Evolutionary conservation across 2,329 filamentous ascomycete genomes (phyloP).

Genomic region (Hypoxylon sp.): DNA sequence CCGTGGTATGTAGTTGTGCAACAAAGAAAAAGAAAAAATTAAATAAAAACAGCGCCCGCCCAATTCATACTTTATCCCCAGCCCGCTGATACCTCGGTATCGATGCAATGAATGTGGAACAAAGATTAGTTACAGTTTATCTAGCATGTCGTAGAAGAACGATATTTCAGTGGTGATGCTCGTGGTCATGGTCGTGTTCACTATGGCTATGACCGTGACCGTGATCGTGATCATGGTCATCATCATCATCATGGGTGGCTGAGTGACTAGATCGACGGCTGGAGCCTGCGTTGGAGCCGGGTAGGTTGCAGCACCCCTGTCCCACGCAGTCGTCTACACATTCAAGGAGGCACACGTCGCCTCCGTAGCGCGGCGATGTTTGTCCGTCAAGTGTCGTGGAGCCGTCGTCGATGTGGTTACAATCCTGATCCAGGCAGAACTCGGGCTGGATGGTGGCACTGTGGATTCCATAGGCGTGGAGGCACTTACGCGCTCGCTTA

Average conservation of each 20-base stretch:
- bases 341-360: conserved; percentile 62
- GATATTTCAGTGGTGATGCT: conserved; percentile 18
- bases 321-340: conserved; percentile 62
- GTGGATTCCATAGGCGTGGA: conserved; percentile 96
- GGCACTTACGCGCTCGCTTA: conserved; percentile 82
- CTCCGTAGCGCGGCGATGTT: conserved; percentile 40
- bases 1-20: background rate
- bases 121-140: background rate
- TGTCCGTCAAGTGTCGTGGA: conserved; percentile 44
- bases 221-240: conserved; percentile 52
- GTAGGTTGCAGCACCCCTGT: conserved; percentile 58
- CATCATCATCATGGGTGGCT: conserved; percentile 45
- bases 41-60: background rate
- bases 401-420: conserved; percentile 54
- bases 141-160: background rate
- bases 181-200: conserved; percentile 34
- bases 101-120: conserved; percentile 21
- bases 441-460: conserved; percentile 98
- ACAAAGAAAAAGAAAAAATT: conserved; percentile 19
- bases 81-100: conserved; percentile 10
- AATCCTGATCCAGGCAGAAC: conserved; percentile 70
- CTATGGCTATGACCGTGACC: conserved; percentile 28
- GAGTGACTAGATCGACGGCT: conserved; percentile 52
- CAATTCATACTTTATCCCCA: background rate
- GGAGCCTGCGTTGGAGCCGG: conserved; percentile 49